phyloP scores from a whole-genome alignment of 495 filamentous ascomycete genomes.

The Penicillium lividum region DNA sequence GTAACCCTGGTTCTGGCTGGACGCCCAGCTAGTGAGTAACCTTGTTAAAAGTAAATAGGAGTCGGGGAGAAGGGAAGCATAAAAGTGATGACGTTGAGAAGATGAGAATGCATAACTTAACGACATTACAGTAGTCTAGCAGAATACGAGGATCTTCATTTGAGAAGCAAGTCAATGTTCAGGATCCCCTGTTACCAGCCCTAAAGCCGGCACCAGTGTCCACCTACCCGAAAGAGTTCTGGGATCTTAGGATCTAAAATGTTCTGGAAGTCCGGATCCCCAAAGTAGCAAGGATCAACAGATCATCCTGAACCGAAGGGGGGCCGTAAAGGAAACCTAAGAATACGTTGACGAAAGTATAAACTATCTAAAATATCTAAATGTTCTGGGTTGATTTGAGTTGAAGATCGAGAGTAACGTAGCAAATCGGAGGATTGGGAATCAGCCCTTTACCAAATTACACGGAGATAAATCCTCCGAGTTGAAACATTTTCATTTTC shows the following conservation, averaged over 20 bases:
- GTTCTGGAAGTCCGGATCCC: slow-evolving; percentile 11
- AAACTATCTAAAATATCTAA: too few species aligned
- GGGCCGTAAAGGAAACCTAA: slow-evolving; percentile 5
- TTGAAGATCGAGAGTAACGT: not conserved
- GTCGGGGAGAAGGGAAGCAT: not conserved
- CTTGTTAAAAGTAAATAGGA: too few species aligned
- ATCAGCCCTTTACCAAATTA: not conserved
- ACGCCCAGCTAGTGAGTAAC: too few species aligned
- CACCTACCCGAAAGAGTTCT: not conserved
- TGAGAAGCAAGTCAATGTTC: not conserved
- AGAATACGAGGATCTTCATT: not conserved
- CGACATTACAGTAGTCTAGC: not conserved
- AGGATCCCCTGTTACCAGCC: not conserved
- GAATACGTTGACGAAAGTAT: not conserved
- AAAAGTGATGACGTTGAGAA: not conserved
- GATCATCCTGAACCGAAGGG: slow-evolving; percentile 9
- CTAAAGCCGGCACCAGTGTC: not conserved
- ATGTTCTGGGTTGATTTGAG: too few species aligned
- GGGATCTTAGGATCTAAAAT: not conserved
- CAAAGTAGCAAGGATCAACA: not conserved
- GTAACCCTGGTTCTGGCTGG: too few species aligned
- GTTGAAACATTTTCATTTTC: too few species aligned
- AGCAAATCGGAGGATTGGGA: slow-evolving; percentile 29
- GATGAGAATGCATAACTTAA: not conserved
- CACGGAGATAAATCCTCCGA: too few species aligned